A percentile compares a stretch with the other conserved stretches of the same genome.
Conservation (phyloP, 2,329 filamentous ascomycete species). For the Capronia coronata region DNA sequence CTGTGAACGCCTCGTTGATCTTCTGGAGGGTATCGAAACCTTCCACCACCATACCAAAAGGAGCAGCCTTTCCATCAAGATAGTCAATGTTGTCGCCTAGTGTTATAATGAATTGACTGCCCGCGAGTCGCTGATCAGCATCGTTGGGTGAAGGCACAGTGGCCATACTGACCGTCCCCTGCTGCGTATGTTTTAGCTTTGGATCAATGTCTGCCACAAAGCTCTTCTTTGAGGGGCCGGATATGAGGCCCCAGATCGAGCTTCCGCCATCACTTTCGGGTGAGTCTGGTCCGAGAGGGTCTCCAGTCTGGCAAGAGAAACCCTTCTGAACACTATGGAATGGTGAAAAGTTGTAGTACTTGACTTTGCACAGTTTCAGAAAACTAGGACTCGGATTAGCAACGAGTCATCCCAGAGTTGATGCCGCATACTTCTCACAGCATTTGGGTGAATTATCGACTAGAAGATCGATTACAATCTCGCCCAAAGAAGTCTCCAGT, state of each 20-base stretch:
- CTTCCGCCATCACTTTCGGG: slow-evolving; percentile 83
- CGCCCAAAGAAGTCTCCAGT: slow-evolving; percentile 84
- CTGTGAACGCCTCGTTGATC: slow-evolving; percentile 83
- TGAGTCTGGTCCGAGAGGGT: slow-evolving; percentile 81
- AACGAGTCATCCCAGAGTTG: slow-evolving; percentile 7
- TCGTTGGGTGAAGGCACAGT: slow-evolving; percentile 70
- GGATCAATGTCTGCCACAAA: slow-evolving; percentile 80
- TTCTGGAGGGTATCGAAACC: slow-evolving; percentile 91
- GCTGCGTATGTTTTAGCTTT: slow-evolving; percentile 80
- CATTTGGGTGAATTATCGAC: slow-evolving; percentile 83
- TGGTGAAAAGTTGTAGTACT: slow-evolving; percentile 98
- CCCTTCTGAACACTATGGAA: slow-evolving; percentile 87
- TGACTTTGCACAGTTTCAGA: slow-evolving; percentile 95
- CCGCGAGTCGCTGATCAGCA: slow-evolving; percentile 73
- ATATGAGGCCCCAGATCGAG: slow-evolving; percentile 82
- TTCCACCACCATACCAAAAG: slow-evolving; percentile 93
- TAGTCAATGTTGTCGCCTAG: slow-evolving; percentile 84
- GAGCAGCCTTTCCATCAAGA: slow-evolving; percentile 84
- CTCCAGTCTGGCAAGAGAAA: slow-evolving; percentile 94
- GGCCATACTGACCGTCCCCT: slow-evolving; percentile 96
- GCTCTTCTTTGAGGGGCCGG: slow-evolving; percentile 63
- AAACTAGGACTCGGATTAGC: slow-evolving; percentile 55
- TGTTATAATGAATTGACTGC: slow-evolving; percentile 90
- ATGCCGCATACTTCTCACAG: slow-evolving; percentile 79
- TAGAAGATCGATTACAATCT: slow-evolving; percentile 89